phyloP scores from a whole-genome alignment of 2,329 filamentous ascomycete genomes.

The Aspergillus tanneri region DNA sequence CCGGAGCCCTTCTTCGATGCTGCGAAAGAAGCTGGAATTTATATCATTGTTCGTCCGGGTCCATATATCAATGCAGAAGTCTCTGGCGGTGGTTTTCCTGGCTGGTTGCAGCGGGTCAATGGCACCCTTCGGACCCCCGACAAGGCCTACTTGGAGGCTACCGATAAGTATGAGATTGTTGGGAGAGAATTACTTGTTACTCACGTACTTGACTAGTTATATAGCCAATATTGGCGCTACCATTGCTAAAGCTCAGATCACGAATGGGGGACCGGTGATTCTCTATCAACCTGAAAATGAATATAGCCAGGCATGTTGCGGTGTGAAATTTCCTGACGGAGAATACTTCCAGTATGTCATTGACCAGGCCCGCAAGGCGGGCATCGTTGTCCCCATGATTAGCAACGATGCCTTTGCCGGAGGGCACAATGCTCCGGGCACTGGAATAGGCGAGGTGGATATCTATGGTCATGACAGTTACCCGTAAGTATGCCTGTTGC shows the following conservation, averaged over 20 bases:
- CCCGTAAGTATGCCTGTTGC: constrained; percentile 39
- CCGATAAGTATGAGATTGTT: constrained; percentile 54
- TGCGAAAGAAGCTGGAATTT: constrained; percentile 70
- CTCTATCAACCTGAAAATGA: constrained; percentile 81
- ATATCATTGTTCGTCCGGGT: constrained; percentile 69
- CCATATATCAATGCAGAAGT: constrained; percentile 79
- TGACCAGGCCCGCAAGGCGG: constrained; percentile 65
- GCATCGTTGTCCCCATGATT: constrained; percentile 72
- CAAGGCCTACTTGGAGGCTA: constrained; percentile 63
- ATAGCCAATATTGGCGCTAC: constrained; percentile 61
- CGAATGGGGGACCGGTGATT: constrained; percentile 77
- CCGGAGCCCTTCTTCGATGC: constrained; percentile 75
- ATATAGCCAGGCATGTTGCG: constrained; percentile 57
- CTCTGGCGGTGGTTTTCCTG: constrained; percentile 74
- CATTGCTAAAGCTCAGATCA: constrained; percentile 75
- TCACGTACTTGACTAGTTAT: constrained; percentile 48
- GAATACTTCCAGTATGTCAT: constrained; percentile 70
- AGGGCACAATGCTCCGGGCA: constrained; percentile 65
- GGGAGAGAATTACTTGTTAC: background rate
- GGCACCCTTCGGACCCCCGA: constrained; percentile 64
- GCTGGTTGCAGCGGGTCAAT: constrained; percentile 71
- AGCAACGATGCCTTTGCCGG: constrained; percentile 67
- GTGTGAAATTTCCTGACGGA: constrained; percentile 61
- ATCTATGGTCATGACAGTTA: constrained; percentile 68
- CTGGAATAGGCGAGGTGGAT: constrained; percentile 57